Evolutionary conservation across 371 early-diverging fungal species (phyloP), one percentile per base, ranked within the genome.

Genomic region (Lichtheimia hyalospora): DNA sequence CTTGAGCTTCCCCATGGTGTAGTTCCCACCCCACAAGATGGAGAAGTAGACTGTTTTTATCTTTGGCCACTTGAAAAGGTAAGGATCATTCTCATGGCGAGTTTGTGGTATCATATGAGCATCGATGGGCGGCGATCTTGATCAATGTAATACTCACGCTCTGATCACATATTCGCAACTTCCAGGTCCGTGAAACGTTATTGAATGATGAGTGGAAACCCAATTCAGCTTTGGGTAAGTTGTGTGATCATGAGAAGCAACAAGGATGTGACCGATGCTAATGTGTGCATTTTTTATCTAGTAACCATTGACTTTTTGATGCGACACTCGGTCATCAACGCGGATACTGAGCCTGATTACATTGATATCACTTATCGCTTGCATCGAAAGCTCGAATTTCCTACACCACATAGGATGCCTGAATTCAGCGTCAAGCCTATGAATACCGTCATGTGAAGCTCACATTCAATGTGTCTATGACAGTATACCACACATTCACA

Each of bases 41-140:
- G 93, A n/a, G 98, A 97, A 69, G 96, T 95, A 5, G 85, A 89
- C 25, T 74, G 75, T 50, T 97, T 96, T 57, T 83, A 86, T 49
- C 75, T 93, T 39, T 84, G 89, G 91, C 61, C 75, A 2, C 63
- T 94, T 51, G 84, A 88, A 12, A 82, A 93, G 66, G 85, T 90
- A 49, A 46, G 18, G 18, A 10, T 44, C 2, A 15, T 44, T 44
- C 44, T n/a, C 44, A 44, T 54, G 61, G 0, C 15, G 5, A 46
- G 46, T 16, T 21, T 43, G 46, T 21, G 15, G 15, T 50, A n/a
- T 34, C 54, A 52, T n/a, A 25, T 55, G 52, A 43, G 16, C 34
- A 21, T 44, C 79, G 82, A 75, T 86, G n/a, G 6, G 10, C 34
- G 10, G 34, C 34, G 34, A 34, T 34, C 34, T 34, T 34, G 34